phyloP scores from a whole-genome alignment of 768 basidiomycete species.

The Lactifluus subvellereus region DNA sequence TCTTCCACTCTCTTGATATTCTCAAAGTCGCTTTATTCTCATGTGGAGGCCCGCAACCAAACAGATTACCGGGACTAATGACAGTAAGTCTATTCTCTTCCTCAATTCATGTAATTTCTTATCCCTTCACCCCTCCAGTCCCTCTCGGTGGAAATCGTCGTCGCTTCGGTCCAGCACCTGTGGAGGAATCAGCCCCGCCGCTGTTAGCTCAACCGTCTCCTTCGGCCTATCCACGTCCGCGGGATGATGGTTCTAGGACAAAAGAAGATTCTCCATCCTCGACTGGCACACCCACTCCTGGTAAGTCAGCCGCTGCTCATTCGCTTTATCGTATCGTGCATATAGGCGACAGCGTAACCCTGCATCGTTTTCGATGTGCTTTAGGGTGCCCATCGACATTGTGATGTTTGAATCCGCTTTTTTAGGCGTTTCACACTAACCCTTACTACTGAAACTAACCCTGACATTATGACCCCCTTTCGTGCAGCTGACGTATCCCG shows the following conservation, averaged over 20 bases:
- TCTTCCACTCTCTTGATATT: conserved; percentile 22
- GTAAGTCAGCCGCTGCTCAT: conserved; percentile 50
- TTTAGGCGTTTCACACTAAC: conserved; percentile 33
- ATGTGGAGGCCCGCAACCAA: conserved; percentile 91
- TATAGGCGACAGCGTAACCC: conserved; percentile 21
- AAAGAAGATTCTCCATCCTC: conserved; percentile 62
- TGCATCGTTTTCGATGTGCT: conserved; percentile 5
- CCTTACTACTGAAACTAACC: conserved; percentile 52
- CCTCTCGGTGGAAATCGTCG: conserved; percentile 77
- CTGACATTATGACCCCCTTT: conserved; percentile 37
- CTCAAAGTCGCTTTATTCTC: conserved; percentile 23
- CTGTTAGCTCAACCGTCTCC: conserved; percentile 85
- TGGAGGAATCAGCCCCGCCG: conserved; percentile 75
- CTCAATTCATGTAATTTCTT: conserved; percentile 3
- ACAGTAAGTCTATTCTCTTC: conserved; percentile 49
- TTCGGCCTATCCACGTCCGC: conserved; percentile 70
- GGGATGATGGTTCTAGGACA: conserved; percentile 42
- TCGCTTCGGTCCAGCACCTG: conserved; percentile 84
- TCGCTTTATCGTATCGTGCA: conserved; percentile 28
- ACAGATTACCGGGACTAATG: conserved; percentile 90
- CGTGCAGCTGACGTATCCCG: conserved; percentile 76
- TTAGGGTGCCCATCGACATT: conserved; percentile 8
- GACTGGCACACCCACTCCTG: conserved; percentile 50
- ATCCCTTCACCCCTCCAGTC: conserved; percentile 33
- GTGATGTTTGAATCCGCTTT: conserved; percentile 15